phyloP scores from a whole-genome alignment of 257 asterid genomes.

The Thymus mandschuricus region DNA sequence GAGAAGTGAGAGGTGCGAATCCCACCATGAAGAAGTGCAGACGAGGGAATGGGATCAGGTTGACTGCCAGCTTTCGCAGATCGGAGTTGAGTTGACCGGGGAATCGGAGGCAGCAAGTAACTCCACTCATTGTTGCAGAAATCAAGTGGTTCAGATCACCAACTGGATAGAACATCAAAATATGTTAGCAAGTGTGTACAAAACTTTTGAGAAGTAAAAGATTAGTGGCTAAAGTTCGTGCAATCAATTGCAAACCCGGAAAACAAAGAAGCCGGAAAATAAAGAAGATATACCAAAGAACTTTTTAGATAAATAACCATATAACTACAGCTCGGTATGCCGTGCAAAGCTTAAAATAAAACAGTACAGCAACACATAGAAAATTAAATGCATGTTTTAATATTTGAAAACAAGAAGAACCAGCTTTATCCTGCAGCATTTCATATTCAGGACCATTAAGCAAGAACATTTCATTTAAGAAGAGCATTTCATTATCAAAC shows the following conservation, averaged over 20 bases:
- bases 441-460: background rate
- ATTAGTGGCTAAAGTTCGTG: background rate
- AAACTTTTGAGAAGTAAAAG: background rate
- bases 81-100: conserved; percentile 82
- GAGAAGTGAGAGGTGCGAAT: conserved; percentile 74
- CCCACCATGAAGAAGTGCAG: conserved; percentile 89
- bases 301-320: background rate
- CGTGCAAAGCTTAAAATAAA: background rate
- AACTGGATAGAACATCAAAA: conserved; percentile 45
- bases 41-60: conserved; percentile 83
- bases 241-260: background rate
- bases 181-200: background rate
- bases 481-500: background rate
- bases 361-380: background rate
- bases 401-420: background rate
- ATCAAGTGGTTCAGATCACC: conserved; percentile 86
- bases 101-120: conserved; percentile 83
- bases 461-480: too few species aligned
- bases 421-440: background rate
- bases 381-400: background rate
- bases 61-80: conserved; percentile 74
- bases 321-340: background rate
- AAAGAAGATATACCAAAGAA: background rate
- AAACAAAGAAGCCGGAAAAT: background rate
- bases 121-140: conserved; percentile 92